phyloP scores from a whole-genome alignment of 2,329 filamentous ascomycete species.

The Fusarium hainanense region DNA sequence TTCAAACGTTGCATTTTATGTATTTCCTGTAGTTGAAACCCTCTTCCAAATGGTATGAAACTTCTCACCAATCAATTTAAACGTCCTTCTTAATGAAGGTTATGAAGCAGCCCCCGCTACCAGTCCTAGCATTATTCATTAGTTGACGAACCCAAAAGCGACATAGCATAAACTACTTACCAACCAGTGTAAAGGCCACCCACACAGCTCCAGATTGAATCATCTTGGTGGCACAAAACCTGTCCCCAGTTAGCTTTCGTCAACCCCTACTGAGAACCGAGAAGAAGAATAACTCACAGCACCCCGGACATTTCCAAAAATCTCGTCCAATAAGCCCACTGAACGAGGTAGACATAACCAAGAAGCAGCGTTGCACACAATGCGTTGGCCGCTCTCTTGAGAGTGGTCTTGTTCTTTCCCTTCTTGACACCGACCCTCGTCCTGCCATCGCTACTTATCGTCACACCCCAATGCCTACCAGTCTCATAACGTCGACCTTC shows the following conservation, averaged over 20 bases:
- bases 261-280: no score
- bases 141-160: neutral
- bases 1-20: no score
- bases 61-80: no score
- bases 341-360: conserved; percentile 27
- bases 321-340: conserved; percentile 36
- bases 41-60: no score
- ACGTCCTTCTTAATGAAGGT: no score
- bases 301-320: conserved; percentile 34
- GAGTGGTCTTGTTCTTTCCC: neutral
- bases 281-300: conserved; percentile 14
- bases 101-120: conserved; percentile 3
- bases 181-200: neutral
- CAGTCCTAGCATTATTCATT: neutral
- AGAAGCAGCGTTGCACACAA: conserved; percentile 9
- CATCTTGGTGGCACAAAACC: conserved; percentile 6
- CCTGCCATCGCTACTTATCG: conserved; percentile 25
- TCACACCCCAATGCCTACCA: conserved; percentile 35
- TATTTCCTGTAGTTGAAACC: no score
- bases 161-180: neutral
- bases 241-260: neutral
- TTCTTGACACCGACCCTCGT: conserved; percentile 27
- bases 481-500: conserved; percentile 40
- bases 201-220: neutral
- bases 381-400: conserved; percentile 24